Evolutionary conservation across 2,329 filamentous ascomycete genomes (phyloP).

Genomic region (Taxawa tesnikishii): DNA sequence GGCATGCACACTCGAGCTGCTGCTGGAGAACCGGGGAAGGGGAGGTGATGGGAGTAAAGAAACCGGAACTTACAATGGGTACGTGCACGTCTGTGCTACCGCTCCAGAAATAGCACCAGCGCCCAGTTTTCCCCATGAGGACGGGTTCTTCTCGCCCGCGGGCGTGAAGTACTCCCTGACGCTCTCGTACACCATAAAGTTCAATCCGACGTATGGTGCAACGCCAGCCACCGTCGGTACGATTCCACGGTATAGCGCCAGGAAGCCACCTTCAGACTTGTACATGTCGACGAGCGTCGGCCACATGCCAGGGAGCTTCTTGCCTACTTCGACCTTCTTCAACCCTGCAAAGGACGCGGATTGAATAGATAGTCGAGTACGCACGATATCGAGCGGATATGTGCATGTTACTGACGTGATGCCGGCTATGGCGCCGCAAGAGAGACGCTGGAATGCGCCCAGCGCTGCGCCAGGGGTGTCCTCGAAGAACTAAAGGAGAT

Average conservation of each 20-base stretch:
- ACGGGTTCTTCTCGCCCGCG: slow-evolving; percentile 77
- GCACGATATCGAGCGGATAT: slow-evolving; percentile 94
- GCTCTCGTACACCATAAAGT: slow-evolving; percentile 97
- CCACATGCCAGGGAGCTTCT: slow-evolving; percentile 84
- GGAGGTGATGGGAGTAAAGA: too few relatives aligned
- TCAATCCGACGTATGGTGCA: slow-evolving; percentile 90
- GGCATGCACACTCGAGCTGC: too few relatives aligned
- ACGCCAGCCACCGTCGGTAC: slow-evolving; percentile 89
- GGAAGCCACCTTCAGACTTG: slow-evolving; percentile 72
- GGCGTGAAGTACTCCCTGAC: slow-evolving; percentile 74
- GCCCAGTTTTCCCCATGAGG: slow-evolving; percentile 64
- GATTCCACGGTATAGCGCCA: slow-evolving; percentile 87
- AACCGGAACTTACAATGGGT: slow-evolving; percentile 66
- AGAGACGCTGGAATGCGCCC: slow-evolving; percentile 58
- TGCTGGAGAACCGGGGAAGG: too few relatives aligned
- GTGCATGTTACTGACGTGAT: slow-evolving; percentile 93
- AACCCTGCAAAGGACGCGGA: slow-evolving; percentile 86
- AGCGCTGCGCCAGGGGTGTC: slow-evolving; percentile 61
- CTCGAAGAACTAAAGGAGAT: slow-evolving; percentile 54
- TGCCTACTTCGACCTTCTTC: slow-evolving; percentile 41
- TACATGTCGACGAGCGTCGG: slow-evolving; percentile 74
- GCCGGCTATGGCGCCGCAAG: slow-evolving; percentile 85
- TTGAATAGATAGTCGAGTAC: slow-evolving; percentile 89
- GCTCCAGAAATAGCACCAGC: slow-evolving; percentile 93
- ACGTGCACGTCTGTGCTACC: slow-evolving; percentile 94